Evolutionary conservation across 306 rosid genomes (phyloP).

Genomic region (Abrus pulchellus): DNA sequence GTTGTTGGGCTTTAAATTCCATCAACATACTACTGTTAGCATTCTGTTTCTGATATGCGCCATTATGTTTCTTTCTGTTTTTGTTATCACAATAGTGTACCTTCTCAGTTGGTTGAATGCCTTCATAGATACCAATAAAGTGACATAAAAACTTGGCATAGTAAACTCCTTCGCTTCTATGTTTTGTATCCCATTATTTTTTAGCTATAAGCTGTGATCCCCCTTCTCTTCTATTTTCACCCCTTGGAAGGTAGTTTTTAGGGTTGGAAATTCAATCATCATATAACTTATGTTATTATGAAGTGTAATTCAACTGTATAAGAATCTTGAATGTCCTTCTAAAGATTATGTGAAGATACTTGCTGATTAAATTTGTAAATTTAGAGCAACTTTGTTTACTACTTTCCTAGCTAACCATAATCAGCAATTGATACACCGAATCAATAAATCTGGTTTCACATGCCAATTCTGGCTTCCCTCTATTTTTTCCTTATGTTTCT

Average conservation of each 20-base stretch:
- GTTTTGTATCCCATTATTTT: conserved; percentile 41
- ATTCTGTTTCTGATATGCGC: conserved; percentile 13
- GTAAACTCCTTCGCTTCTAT: background rate
- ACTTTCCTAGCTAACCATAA: conserved; percentile 33
- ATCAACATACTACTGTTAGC: background rate
- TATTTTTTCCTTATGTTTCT: conserved; percentile 17
- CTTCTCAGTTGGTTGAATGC: conserved; percentile 9
- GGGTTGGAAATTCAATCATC: conserved; percentile 33
- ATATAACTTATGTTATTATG: conserved; percentile 39
- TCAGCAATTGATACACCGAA: conserved; percentile 7
- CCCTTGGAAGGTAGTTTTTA: conserved; percentile 35
- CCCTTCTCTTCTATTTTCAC: background rate
- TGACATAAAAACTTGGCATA: conserved; percentile 32
- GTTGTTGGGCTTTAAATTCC: conserved; percentile 4
- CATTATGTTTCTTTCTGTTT: conserved; percentile 13
- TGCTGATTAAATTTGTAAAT: conserved; percentile 47
- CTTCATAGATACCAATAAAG: conserved; percentile 33
- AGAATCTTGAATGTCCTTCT: conserved; percentile 42
- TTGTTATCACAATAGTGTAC: conserved; percentile 1
- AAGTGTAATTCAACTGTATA: conserved; percentile 49
- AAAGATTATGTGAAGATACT: conserved; percentile 41
- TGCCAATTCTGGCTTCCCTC: conserved; percentile 24
- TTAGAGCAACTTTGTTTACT: conserved; percentile 36
- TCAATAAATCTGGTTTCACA: conserved; percentile 9
- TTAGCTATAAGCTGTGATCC: conserved; percentile 43